Conservation (phyloP, 768 basidiomycete genomes). For the Cystofilobasidium bisporidii region DNA sequence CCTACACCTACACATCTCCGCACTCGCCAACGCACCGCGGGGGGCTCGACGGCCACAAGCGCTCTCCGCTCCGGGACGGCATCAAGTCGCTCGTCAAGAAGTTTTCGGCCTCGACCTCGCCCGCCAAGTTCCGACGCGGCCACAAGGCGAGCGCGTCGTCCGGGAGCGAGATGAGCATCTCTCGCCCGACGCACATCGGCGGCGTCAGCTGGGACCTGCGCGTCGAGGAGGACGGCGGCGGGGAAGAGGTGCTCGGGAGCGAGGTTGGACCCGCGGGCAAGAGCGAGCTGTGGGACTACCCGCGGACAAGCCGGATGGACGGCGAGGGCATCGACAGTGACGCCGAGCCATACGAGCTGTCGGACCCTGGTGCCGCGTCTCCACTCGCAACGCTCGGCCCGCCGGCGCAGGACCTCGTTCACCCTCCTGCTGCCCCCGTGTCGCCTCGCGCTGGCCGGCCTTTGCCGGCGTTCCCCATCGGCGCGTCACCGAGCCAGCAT, state of each 20-base stretch:
- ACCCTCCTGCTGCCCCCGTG: no score
- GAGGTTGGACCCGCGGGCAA: neutral
- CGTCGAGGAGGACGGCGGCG: neutral
- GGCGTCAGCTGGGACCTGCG: neutral
- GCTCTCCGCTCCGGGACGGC: neutral
- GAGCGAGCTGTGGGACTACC: neutral
- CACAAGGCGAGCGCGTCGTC: conserved; percentile 3
- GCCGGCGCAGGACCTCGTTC: no score
- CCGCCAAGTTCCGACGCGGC: neutral
- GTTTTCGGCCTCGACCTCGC: neutral
- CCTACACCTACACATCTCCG: neutral
- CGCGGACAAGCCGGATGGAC: neutral
- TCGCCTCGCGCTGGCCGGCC: neutral
- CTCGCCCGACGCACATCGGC: neutral
- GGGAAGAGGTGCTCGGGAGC: neutral
- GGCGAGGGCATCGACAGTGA: neutral
- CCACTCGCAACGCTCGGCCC: no score
- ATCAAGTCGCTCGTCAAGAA: conserved; percentile 3
- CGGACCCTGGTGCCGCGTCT: no score
- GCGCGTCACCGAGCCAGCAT: neutral
- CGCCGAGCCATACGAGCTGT: neutral
- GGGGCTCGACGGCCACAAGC: neutral
- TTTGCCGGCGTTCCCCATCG: neutral
- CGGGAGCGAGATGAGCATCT: neutral
- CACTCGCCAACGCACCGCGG: neutral